Conservation (phyloP, 176 grass and related monocot genomes). For the Paspalum vaginatum region DNA sequence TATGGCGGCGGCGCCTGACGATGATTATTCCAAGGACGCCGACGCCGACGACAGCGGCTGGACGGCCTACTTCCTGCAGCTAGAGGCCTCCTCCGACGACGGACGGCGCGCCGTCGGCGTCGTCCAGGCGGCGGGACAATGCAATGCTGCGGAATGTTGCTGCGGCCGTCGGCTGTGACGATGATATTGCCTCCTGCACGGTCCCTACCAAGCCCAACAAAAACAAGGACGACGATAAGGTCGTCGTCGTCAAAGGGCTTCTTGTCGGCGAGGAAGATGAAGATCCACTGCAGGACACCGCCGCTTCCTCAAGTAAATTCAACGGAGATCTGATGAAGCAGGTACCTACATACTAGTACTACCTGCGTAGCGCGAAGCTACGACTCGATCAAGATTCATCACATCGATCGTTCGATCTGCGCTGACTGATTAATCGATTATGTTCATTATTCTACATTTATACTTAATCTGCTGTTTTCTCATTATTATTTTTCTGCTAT, state of each 20-base stretch:
- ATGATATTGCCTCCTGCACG: conserved; percentile 14
- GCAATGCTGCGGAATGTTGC: not conserved
- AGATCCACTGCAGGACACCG: conserved; percentile 78
- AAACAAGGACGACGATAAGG: not conserved
- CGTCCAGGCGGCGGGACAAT: not conserved
- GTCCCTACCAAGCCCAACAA: conserved; percentile 36
- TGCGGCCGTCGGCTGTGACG: not conserved
- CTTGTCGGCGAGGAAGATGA: conserved; percentile 32
- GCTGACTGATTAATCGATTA: too few relatives aligned
- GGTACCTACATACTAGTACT: too few relatives aligned
- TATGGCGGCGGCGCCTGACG: not conserved
- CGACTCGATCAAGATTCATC: too few relatives aligned
- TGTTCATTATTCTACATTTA: too few relatives aligned
- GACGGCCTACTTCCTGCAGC: conserved; percentile 59
- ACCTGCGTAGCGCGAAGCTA: too few relatives aligned
- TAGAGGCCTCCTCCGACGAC: conserved; percentile 6
- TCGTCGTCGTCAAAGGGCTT: not conserved
- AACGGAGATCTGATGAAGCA: too few relatives aligned
- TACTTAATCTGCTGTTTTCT: too few relatives aligned
- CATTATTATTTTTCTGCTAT: too few relatives aligned
- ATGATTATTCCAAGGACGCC: conserved; percentile 43
- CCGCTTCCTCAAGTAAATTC: too few relatives aligned
- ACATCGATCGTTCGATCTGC: too few relatives aligned
- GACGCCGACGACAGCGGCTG: conserved; percentile 59
- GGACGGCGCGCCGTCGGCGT: not conserved